These are phyloP conservation scores for sunflower (Helianthus annuus) DNA, from an alignment of 129 eudicot genomes.

Conservation along the genomic window HanXRQr2.0-SUNRISE NC_035448.2:84632113-84632612, in stretches of 20 bases:
- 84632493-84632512: constrained; percentile 84
- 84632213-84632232: constrained; percentile 99
- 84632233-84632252: constrained; percentile 81
- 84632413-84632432: constrained; percentile 98
- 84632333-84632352: neutral
- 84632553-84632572: neutral
- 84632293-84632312: constrained; percentile 89
- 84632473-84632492: constrained; percentile 66
- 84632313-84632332: constrained; percentile 40
- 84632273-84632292: constrained; percentile 70
- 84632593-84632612: constrained; percentile 99
- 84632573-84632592: neutral
- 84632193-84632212: constrained; percentile 90
- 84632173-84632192: constrained; percentile 91
- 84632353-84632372: constrained; percentile 22
- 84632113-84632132: constrained; percentile 9
- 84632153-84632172: constrained; percentile 94
- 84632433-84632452: constrained; percentile 95
- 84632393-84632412: constrained; percentile 92
- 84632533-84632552: constrained; percentile 3
- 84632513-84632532: constrained; percentile 90
- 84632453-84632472: constrained; percentile 78
- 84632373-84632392: constrained; percentile 77
- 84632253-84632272: constrained; percentile 62
- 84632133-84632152: constrained; percentile 47